A percentile compares a stretch with the other conserved stretches of the same genome.
Conservation (phyloP, 2,329 filamentous ascomycete genomes). For the Talaromyces sp. region DNA sequence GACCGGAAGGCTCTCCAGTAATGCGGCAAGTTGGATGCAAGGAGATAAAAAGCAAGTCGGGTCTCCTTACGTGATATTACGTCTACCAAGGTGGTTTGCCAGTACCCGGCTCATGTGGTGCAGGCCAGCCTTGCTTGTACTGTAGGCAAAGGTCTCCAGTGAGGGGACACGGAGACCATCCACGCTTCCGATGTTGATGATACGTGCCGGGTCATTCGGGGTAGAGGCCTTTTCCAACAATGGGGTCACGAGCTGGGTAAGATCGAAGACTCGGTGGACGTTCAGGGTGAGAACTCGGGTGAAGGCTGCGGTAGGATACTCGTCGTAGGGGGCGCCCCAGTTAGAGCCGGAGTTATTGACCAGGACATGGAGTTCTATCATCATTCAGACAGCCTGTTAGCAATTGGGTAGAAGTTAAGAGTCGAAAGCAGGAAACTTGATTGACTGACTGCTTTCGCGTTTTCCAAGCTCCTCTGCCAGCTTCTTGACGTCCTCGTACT, state of each 20-base stretch:
- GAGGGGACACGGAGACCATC: conserved; percentile 58
- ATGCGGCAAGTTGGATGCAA: background rate
- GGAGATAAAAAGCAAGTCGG: conserved; percentile 38
- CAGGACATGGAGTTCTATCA: conserved; percentile 50
- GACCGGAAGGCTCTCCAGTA: background rate
- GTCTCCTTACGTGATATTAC: conserved; percentile 56
- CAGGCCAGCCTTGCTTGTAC: conserved; percentile 56
- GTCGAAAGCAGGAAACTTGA: too few relatives aligned
- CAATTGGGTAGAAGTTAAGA: background rate
- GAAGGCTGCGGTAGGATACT: conserved; percentile 61
- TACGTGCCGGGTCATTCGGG: conserved; percentile 48
- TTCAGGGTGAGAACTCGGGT: conserved; percentile 60
- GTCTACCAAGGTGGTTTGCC: conserved; percentile 54
- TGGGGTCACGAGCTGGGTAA: conserved; percentile 50
- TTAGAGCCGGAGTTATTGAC: conserved; percentile 59
- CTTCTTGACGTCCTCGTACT: conserved; percentile 54
- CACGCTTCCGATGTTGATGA: conserved; percentile 59
- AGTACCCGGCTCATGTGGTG: conserved; percentile 57
- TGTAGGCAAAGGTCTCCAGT: conserved; percentile 56
- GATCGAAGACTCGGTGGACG: conserved; percentile 57
- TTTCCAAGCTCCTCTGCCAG: conserved; percentile 54
- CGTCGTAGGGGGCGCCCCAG: conserved; percentile 60
- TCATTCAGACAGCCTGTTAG: conserved; percentile 9
- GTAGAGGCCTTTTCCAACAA: conserved; percentile 51
- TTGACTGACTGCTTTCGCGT: conserved; percentile 60